Base-by-base conservation (phyloP, 768 basidiomycete species). In the Chalciporus sphaerocephalus region DNA sequence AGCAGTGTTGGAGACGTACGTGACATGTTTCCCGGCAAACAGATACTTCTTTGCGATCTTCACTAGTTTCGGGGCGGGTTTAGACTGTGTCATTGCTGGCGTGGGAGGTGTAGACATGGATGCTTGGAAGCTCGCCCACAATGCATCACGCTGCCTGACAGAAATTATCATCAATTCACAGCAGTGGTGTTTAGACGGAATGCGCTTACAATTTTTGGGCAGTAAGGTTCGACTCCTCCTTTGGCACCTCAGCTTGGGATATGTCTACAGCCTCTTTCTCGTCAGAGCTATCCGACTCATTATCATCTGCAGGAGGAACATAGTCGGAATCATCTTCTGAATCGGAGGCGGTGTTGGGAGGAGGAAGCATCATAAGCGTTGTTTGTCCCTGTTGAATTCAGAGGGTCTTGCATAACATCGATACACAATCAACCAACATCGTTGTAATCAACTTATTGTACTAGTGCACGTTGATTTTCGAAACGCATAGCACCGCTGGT, bases 11-110 rank as follows among this genome's bases (percentile, higher is more conserved):
- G 25, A n/a, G 3, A 73, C 84, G 57, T 62, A 92, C 91, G 74
- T 67, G 37, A 85, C 71, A 24, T 83, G 77, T 48, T 92, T 82
- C 18, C 90, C 91, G 1, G 88, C 90, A 56, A 86, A 93, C 25
- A 78, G 61, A 61, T 81, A 86, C 27, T 71, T 74, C 58, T 81
- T 86, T 61, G 81, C 76, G 38, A 93, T 69, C 64, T 82, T 85
- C 27, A 92, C 74, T 54, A 72, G 69, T 42, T 69, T 74, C 51
- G 55, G 61, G n/a, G 61, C 40, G 12, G 53, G 48, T 2, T 54
- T 46, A 28, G 56, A 21, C 10, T 39, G 22, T 9, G 45, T 53
- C n/a, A 42, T 46, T 30, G 52, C 47, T n/a, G 44, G n/a, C 11
- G 40, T 18, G 41, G 37, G n/a, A 20, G 71, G 52, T 1, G 67